Percentiles rank a stretch among this genome's conserved stretches.
Conservation (phyloP, 2,329 filamentous ascomycete species). For the Scedosporium minutisporum region DNA sequence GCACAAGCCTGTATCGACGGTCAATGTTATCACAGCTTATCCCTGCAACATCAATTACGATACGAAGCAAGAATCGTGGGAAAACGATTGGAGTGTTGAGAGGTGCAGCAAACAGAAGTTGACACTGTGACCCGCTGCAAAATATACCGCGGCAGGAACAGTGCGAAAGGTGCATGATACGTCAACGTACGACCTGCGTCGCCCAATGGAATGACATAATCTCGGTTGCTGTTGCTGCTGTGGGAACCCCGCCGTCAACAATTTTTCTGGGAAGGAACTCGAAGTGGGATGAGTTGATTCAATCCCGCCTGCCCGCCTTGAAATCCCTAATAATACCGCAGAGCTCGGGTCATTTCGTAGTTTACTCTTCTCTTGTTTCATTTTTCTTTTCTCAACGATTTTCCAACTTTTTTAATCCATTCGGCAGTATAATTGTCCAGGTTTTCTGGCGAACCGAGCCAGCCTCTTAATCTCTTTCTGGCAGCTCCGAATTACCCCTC, state of each 20-base stretch:
- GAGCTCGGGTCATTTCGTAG: neutral
- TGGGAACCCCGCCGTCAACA: conserved; percentile 7
- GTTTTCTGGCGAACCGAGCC: neutral
- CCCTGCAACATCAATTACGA: neutral
- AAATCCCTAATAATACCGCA: neutral
- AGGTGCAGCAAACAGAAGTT: neutral
- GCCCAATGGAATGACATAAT: conserved; percentile 5
- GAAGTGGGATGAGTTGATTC: neutral
- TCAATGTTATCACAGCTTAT: neutral
- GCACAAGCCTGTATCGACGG: neutral
- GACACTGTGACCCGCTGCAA: neutral
- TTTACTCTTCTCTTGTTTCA: conserved; percentile 5
- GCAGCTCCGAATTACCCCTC: neutral
- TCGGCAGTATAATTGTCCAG: neutral
- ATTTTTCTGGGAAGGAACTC: conserved; percentile 1
- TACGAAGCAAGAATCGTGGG: no score
- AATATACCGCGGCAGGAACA: neutral
- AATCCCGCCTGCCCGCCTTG: conserved; percentile 1
- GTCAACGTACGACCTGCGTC: neutral
- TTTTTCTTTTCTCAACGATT: conserved; percentile 2
- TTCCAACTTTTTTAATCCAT: neutral
- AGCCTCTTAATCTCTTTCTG: neutral
- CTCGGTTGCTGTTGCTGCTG: neutral
- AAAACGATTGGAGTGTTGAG: neutral
- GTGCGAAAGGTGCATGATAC: neutral